Conservation (phyloP, 768 basidiomycete species). For the Lactarius trivialis region DNA sequence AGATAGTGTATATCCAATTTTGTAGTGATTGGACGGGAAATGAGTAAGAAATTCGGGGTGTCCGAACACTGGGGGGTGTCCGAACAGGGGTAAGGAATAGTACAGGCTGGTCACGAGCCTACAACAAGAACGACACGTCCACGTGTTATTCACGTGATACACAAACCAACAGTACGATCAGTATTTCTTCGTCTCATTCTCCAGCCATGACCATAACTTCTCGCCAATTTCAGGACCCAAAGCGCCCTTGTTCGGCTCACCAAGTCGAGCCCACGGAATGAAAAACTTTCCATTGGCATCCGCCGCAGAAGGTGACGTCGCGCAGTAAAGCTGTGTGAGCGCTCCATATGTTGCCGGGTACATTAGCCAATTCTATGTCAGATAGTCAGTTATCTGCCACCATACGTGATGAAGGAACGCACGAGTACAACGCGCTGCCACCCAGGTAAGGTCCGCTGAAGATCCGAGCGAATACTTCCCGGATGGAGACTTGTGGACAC, state of each 20-base stretch:
- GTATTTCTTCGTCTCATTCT: conserved; percentile 23
- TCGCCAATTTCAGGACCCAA: conserved; percentile 26
- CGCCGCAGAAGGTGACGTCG: conserved; percentile 35
- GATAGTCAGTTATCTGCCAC: not conserved
- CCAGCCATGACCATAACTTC: conserved; percentile 30
- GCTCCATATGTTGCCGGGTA: conserved; percentile 29
- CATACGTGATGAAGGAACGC: not conserved
- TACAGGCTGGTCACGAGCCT: too few relatives aligned
- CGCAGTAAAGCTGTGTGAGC: conserved; percentile 41
- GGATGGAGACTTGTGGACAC: conserved; percentile 44
- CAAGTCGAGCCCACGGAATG: conserved; percentile 28
- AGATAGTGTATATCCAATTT: too few relatives aligned
- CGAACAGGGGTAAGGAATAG: too few relatives aligned
- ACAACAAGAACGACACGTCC: too few relatives aligned
- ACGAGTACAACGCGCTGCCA: not conserved
- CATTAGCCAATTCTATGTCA: not conserved
- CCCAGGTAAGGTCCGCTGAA: conserved; percentile 9
- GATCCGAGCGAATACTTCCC: conserved; percentile 11
- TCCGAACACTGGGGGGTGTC: too few relatives aligned
- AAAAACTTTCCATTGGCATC: conserved; percentile 34
- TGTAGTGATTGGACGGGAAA: too few relatives aligned
- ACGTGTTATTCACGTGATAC: too few relatives aligned
- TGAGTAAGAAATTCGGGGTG: too few relatives aligned
- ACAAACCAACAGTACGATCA: too few relatives aligned
- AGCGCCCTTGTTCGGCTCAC: conserved; percentile 16